Conservation (phyloP, 176 grass and related monocot species). For the Triticum turgidum region DNA sequence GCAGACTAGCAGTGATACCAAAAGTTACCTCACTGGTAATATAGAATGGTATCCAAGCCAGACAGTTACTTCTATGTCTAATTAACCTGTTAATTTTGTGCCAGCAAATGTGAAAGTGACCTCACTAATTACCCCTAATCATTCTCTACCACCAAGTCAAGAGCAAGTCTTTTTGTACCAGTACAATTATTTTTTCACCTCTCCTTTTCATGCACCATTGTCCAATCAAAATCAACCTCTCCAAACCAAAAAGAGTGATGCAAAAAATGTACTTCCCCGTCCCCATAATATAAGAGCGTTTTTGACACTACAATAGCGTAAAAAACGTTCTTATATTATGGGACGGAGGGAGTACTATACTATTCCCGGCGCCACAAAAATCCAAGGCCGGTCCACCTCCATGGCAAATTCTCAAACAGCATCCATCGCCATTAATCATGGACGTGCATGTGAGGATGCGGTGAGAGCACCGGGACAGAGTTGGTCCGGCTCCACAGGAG, state of each 20-base stretch:
- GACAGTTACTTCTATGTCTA: neutral
- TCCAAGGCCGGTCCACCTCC: constrained; percentile 5
- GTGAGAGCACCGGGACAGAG: constrained; percentile 3
- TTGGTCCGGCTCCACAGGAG: constrained; percentile 1
- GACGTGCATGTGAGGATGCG: constrained; percentile 5
- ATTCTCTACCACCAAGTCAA: neutral
- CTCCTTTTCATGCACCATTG: neutral
- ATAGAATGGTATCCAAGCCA: neutral
- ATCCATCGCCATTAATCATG: neutral
- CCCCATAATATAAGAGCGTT: no score
- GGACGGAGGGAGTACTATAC: neutral
- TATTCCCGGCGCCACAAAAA: neutral
- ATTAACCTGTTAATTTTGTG: neutral
- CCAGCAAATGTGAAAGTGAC: neutral
- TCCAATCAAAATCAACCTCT: neutral
- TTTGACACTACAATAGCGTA: no score
- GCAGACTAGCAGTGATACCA: neutral
- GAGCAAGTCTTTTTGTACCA: neutral
- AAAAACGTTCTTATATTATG: no score
- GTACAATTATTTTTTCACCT: neutral
- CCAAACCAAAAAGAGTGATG: neutral
- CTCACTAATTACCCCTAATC: neutral
- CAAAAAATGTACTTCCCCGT: no score
- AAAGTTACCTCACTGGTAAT: neutral
- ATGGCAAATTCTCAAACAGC: neutral